Base-by-base conservation (phyloP, 192 early-diverging fungal genomes). In the Backusella liffmaniae region DNA sequence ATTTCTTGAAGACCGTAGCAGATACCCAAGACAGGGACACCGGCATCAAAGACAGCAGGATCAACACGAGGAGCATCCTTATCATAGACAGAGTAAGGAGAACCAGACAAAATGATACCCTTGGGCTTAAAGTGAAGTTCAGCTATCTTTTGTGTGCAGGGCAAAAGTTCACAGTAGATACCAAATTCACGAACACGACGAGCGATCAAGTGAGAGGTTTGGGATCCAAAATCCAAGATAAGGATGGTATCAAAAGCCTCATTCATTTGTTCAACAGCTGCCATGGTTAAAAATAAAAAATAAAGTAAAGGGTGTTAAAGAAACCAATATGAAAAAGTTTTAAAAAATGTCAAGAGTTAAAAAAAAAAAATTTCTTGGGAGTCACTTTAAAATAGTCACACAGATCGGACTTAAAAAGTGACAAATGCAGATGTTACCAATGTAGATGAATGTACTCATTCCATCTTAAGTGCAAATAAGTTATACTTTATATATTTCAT, bases 1-100 rank as follows among this genome's bases (percentile, higher is more conserved):
- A 98, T 94, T 89, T 99, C 96, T 87, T 99, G 98, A 76, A 99
- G 89, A 70, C 98, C 98, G 76, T 98, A 99, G 88, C 98, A 99
- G 83, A 99, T 99, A 80, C 98, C 98, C 35, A 99, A 90, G 34
- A 98, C 88, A 18, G 98, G 96, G 39, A 96, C 91, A 70, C 92
- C 94, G 32, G 96, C 87, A 56, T 90, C 88, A 86, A 97, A 98
- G 56, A 97, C 88, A 74, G 88, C 94, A 21, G 92, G 89, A 81
- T 99, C 98, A 32, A 98, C 94, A 80, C 96, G 95, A 26, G 98
- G 98, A 26, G 97, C 91, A 79, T 93, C 98, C 7, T 89, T 83
- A 76, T 97, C 98, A 83, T 96, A 98, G 73, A 99, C 96, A 44
- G 96, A 98, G 88, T 96, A 98, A 49, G 98, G 98, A 75, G 91